Evolutionary conservation across 2,329 filamentous ascomycete genomes (phyloP).

Genomic region (Calonectria naviculata): DNA sequence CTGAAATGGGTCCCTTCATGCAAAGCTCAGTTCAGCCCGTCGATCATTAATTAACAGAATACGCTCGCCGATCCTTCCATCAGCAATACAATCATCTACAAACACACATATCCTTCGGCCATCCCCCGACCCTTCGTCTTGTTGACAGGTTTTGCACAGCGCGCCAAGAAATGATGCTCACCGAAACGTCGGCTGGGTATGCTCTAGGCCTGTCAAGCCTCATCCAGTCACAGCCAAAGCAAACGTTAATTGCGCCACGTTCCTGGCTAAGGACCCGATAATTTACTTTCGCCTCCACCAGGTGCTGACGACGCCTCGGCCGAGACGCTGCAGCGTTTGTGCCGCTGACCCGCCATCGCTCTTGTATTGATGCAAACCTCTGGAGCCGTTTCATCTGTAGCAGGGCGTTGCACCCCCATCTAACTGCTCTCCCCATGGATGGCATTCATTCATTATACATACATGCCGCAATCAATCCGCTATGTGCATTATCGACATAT

Average conservation of each 20-base stretch:
- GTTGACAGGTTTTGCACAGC: background rate
- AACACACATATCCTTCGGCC: background rate
- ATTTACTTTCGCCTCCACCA: constrained; percentile 28
- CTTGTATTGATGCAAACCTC: constrained; percentile 11
- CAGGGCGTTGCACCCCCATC: background rate
- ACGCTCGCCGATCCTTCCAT: background rate
- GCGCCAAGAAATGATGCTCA: constrained; percentile 15
- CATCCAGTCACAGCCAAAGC: constrained; percentile 10
- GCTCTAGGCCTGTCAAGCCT: constrained; percentile 2
- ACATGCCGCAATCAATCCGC: background rate
- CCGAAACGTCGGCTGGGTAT: background rate
- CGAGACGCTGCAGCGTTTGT: constrained; percentile 21
- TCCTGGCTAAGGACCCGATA: constrained; percentile 23
- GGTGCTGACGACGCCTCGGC: constrained; percentile 40
- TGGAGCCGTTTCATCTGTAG: constrained; percentile 15
- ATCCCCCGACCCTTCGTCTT: background rate
- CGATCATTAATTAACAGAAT: constrained; percentile 16
- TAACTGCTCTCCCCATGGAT: background rate
- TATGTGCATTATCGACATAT: constrained; percentile 47
- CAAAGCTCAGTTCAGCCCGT: background rate
- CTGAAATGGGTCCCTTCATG: background rate
- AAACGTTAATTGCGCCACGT: constrained; percentile 23
- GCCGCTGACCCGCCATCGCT: constrained; percentile 32
- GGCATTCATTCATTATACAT: background rate
- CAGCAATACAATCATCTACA: background rate